A percentile compares a stretch with the other conserved stretches of the same genome.
Evolutionary conservation across 192 early-diverging fungal species (phyloP).

Genomic region (Podila epigama): DNA sequence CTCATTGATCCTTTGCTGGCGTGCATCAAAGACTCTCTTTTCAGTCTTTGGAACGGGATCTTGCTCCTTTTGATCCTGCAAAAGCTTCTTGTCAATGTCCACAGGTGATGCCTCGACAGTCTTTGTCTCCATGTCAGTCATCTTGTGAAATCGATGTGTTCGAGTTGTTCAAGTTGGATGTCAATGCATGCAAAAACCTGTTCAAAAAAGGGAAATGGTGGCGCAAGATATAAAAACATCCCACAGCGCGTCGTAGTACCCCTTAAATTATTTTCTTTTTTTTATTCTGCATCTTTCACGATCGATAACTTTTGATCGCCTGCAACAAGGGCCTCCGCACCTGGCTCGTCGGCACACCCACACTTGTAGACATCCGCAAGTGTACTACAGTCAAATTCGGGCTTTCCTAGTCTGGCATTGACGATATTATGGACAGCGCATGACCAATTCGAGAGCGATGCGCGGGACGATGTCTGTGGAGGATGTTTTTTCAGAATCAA

Average conservation of each 20-base stretch:
- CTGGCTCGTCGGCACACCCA: slow-evolving; percentile 71
- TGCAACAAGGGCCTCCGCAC: neutral
- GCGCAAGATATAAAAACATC: too few species aligned
- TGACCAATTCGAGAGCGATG: slow-evolving; percentile 83
- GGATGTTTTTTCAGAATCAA: slow-evolving; percentile 77
- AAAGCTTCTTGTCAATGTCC: neutral
- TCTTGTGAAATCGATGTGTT: neutral
- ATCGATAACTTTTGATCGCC: neutral
- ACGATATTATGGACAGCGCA: slow-evolving; percentile 92
- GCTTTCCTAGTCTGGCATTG: slow-evolving; percentile 84
- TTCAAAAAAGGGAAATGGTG: too few species aligned
- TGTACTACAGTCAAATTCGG: slow-evolving; percentile 79
- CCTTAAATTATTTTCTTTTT: neutral
- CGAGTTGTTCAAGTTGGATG: neutral
- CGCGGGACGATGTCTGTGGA: slow-evolving; percentile 76
- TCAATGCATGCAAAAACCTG: neutral
- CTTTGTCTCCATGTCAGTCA: neutral
- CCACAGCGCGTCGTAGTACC: neutral
- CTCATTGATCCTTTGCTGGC: slow-evolving; percentile 79
- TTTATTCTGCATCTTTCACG: neutral
- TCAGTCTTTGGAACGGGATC: slow-evolving; percentile 3
- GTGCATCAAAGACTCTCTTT: slow-evolving; percentile 43
- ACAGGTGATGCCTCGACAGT: neutral
- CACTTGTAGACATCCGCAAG: slow-evolving; percentile 86
- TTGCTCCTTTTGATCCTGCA: slow-evolving; percentile 6